Evolutionary conservation across 306 rosid genomes (phyloP), one percentile per base, ranked within the genome.

Genomic region (Glycine latifolia): DNA sequence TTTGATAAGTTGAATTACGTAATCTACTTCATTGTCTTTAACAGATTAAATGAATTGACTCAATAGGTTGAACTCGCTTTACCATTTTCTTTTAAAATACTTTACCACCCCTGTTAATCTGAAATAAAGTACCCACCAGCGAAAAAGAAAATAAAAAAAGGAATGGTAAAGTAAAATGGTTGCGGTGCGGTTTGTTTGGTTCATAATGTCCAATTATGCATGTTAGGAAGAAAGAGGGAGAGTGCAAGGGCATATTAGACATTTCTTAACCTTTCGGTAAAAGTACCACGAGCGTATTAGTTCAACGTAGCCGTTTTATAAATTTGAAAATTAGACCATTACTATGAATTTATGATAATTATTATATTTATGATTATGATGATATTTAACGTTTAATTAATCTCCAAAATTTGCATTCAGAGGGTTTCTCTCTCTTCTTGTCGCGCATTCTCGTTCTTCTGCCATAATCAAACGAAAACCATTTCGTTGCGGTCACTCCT

Each of bases 251-350:
- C 14, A 53, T 55, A 74, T 47, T 4, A 3, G 87, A 77, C 84
- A 44, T 78, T 81, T 8, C 37, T 0, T 0, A 46, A 9, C 37
- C 8, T 4, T 47, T 69, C 3, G 35, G 73, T 16, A 43, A 67
- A 43, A 66, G 48, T 6, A 41, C 7, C 13, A 15, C 7, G 52
- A 15, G 6, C 37, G 71, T 4, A 13, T 55, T 67, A 26, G 75
- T 63, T 72, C 48, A 7, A 8, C 77, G 72, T 85, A 86, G 91
- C 90, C 87, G 92, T 86, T 89, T 86, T 80, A 76, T 84, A 78
- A 65, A 46, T 87, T 86, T 79, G 81, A 87, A 87, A 81, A 75
- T 17, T 16, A 12, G 43, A 33, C 3, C 48, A 81, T 31, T 73
- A 26, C 31, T 26, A 81, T 49, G 12, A 83, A 41, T 67, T 31